These are phyloP conservation scores for Taphrina wiesneri DNA, from an alignment of 1,139 yeast species.

Conservation along the genomic window DNA sequence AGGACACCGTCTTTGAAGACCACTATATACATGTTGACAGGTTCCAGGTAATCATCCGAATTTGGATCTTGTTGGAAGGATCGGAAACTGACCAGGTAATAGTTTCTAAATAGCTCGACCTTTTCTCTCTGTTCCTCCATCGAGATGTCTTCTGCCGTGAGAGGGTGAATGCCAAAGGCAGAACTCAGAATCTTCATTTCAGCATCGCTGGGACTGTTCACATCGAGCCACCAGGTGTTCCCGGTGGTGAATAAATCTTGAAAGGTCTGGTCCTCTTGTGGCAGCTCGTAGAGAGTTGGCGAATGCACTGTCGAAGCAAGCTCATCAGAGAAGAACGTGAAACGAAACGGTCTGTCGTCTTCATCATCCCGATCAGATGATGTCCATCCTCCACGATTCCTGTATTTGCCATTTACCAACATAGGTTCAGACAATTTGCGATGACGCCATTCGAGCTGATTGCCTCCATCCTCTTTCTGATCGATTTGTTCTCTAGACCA, in stretches of 20 bases:
- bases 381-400: slow-evolving; percentile 31
- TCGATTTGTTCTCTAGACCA: slow-evolving; percentile 34
- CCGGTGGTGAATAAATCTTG: slow-evolving; percentile 51
- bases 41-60: slow-evolving; percentile 68
- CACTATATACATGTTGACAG: slow-evolving; percentile 87
- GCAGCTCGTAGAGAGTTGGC: slow-evolving; percentile 70
- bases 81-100: slow-evolving; percentile 89
- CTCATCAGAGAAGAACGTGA: slow-evolving; percentile 90
- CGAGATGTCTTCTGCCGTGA: slow-evolving; percentile 93
- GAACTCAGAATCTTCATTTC: slow-evolving; percentile 92
- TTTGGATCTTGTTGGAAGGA: slow-evolving; percentile 68
- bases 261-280: slow-evolving; percentile 53
- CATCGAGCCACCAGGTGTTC: slow-evolving; percentile 71
- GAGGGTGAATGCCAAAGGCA: slow-evolving; percentile 91
- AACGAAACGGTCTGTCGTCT: slow-evolving; percentile 55
- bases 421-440: slow-evolving; percentile 37
- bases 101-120: slow-evolving; percentile 84
- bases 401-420: slow-evolving; percentile 39
- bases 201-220: slow-evolving; percentile 88
- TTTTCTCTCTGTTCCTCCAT: slow-evolving; percentile 93
- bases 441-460: slow-evolving; percentile 38
- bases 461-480: slow-evolving; percentile 34
- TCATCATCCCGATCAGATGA: slow-evolving; percentile 41
- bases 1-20: slow-evolving; percentile 88
- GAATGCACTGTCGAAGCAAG: slow-evolving; percentile 85